These are phyloP conservation scores for Dimocarpus longan DNA, from an alignment of 345 rosid genomes.

Conservation along the genomic window DNA sequence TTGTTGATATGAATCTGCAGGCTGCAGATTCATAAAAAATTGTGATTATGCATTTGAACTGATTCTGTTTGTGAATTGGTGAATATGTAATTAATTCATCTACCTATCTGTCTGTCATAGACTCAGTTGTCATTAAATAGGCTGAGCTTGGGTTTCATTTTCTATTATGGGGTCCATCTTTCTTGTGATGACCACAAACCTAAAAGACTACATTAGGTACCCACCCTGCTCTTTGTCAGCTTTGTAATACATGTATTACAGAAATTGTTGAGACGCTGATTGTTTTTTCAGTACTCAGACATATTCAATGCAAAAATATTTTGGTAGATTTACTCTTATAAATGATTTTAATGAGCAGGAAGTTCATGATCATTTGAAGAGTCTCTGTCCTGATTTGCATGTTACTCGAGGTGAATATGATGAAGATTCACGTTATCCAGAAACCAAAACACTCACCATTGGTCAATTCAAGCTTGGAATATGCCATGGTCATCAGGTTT, in stretches of 20 bases:
- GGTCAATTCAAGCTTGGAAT: slow-evolving; percentile 48
- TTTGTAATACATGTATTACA: background rate
- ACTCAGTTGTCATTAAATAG: background rate
- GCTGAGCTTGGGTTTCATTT: background rate
- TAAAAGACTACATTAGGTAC: background rate
- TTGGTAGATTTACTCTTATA: slow-evolving; percentile 8
- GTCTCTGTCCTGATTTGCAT: slow-evolving; percentile 42
- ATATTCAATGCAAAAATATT: background rate
- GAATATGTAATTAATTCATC: background rate
- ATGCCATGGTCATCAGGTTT: slow-evolving; percentile 51
- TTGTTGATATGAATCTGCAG: background rate
- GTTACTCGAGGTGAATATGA: slow-evolving; percentile 46
- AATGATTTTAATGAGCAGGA: slow-evolving; percentile 27
- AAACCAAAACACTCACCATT: slow-evolving; percentile 41
- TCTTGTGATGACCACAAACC: background rate
- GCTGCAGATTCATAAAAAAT: background rate
- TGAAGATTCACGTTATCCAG: slow-evolving; percentile 41
- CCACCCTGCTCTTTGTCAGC: background rate
- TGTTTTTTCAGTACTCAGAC: background rate
- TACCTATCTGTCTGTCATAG: background rate
- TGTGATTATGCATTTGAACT: background rate
- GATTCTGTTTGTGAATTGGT: background rate
- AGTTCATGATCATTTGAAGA: slow-evolving; percentile 47
- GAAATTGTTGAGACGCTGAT: background rate
- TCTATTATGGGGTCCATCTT: background rate